Conservation (phyloP, 2,329 filamentous ascomycete species). For the Ophiostoma tasmaniense region DNA sequence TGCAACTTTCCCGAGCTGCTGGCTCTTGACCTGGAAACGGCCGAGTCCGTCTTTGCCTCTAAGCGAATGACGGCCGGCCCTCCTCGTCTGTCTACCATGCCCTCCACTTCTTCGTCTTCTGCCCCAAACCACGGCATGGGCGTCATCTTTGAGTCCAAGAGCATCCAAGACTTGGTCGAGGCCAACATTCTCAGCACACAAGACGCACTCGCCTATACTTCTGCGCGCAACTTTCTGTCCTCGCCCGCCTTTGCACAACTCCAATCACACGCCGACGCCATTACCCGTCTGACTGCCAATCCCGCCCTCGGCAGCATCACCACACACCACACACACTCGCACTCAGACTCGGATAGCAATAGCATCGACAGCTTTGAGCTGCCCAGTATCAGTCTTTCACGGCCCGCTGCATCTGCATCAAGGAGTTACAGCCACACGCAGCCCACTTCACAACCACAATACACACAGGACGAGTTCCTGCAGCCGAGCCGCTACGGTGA, state of each 20-base stretch:
- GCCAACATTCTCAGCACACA: neutral
- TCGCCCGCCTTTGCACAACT: neutral
- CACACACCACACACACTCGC: neutral
- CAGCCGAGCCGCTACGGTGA: neutral
- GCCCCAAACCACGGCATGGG: constrained; percentile 4
- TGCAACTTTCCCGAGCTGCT: constrained; percentile 49
- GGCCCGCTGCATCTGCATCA: neutral
- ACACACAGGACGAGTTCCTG: neutral
- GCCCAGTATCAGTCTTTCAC: constrained; percentile 15
- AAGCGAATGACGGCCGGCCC: constrained; percentile 46
- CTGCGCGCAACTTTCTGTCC: constrained; percentile 7
- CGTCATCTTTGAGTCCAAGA: constrained; percentile 12
- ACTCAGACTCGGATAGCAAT: constrained; percentile 17
- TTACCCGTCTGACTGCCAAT: neutral
- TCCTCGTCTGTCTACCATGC: constrained; percentile 25
- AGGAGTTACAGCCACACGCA: neutral
- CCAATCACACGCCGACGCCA: neutral
- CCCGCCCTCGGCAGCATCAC: neutral
- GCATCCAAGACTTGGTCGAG: constrained; percentile 8
- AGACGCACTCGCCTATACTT: constrained; percentile 5
- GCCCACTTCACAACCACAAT: neutral
- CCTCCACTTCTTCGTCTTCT: neutral
- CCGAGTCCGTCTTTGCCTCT: constrained; percentile 39
- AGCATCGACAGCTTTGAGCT: constrained; percentile 22
- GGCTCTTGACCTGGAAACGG: constrained; percentile 45